Evolutionary conservation across 108 stramenopile species (phyloP), one percentile per base, ranked within the genome.

Genomic region (Nitzschia sp.): DNA sequence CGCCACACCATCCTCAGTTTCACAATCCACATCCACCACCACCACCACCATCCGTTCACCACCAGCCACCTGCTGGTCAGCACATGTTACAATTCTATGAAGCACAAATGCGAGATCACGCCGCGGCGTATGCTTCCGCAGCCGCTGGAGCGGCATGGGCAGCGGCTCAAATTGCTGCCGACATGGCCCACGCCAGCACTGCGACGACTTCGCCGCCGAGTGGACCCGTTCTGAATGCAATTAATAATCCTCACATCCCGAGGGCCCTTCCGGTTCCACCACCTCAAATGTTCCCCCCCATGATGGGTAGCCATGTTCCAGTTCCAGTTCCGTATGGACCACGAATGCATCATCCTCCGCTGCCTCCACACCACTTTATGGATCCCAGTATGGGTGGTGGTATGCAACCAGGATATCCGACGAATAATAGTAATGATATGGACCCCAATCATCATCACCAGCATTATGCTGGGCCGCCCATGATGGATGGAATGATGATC

Each of bases 71-170:
- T n/a, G 54, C 53, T 23, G 17, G 23, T 13, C 76, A 25, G 15
- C 58, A 36, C 29, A 76, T 81, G 41, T 41, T 74, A 47, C 85
- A 87, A 46, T 89, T 74, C 47, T 92, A 85, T 72, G 88, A 92
- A 73, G 73, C 76, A 19, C 84, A 78, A 45, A 92, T 92, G 91
- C 75, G 86, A 67, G 91, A 89, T 53, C 88, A 89, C 66, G 91
- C 91, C 0, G 85, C 83, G 59, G 88, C 88, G 41, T 92, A 87
- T 78, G 91, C 91, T 13, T 81, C 80, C 58, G 91, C 91, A 27
- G 92, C 92, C n/a, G 89, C 89, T 21, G 87, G 82, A 23, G 92
- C 92, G 3, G 89, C 92, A 21, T 85, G 73, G 77, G 87, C 83
- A 29, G 87, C 89, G 2, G 91, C 91, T 1, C 84, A 78, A 61